These are phyloP conservation scores for Amauroascus verrucosus DNA, from an alignment of 2,329 filamentous ascomycete genomes.

Conservation along the genomic window DNA sequence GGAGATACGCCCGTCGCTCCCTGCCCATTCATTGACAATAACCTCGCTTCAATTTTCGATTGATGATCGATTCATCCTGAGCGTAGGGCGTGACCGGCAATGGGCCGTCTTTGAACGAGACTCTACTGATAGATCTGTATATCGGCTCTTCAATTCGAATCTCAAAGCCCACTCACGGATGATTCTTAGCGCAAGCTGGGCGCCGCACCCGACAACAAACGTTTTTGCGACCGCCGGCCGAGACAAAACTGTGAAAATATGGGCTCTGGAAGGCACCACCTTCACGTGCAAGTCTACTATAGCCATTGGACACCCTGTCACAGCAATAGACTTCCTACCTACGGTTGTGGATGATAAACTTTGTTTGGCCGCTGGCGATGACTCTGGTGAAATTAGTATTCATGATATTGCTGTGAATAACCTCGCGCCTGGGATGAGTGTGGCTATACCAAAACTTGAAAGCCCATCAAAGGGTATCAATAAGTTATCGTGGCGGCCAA, in stretches of 20 bases:
- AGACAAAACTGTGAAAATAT: constrained; percentile 74
- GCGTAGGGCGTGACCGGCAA: constrained; percentile 81
- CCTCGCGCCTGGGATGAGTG: constrained; percentile 23
- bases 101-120: constrained; percentile 69
- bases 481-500: constrained; percentile 60
- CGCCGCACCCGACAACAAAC: constrained; percentile 39
- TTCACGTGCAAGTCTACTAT: constrained; percentile 49
- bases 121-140: constrained; percentile 35
- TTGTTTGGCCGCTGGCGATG: constrained; percentile 39
- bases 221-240: constrained; percentile 80
- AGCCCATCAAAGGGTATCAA: constrained; percentile 55
- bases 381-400: constrained; percentile 38
- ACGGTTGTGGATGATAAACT: constrained; percentile 22
- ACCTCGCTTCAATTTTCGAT: constrained; percentile 69
- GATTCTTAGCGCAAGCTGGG: constrained; percentile 85
- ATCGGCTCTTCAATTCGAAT: constrained; percentile 53
- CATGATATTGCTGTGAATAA: constrained; percentile 30
- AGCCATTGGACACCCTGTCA: constrained; percentile 51
- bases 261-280: constrained; percentile 39
- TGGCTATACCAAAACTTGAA: constrained; percentile 29
- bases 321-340: constrained; percentile 57
- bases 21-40: constrained; percentile 78
- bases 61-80: constrained; percentile 66
- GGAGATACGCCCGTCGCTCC: constrained; percentile 70
- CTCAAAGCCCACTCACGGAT: constrained; percentile 83